Evolutionary conservation across 2,329 filamentous ascomycete genomes (phyloP).

Genomic region (Colletotrichum higginsianum): DNA sequence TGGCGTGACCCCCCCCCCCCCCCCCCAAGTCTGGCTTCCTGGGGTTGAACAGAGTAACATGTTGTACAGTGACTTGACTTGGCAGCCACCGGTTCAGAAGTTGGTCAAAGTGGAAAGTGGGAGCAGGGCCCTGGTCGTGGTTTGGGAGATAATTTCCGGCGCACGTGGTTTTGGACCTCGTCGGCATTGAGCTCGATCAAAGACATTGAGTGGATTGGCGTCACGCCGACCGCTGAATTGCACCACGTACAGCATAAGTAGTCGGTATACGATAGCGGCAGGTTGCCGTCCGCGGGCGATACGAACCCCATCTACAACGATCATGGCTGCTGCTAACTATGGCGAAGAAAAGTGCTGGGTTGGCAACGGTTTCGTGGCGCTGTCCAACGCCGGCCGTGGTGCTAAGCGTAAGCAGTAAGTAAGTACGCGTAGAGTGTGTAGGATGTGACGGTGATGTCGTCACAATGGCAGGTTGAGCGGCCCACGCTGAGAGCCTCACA

Average conservation of each 20-base stretch:
- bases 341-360: background rate
- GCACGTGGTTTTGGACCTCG: conserved; percentile 5
- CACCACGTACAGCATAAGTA: background rate
- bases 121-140: background rate
- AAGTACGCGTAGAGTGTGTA: too few species aligned
- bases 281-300: background rate
- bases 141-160: background rate
- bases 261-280: background rate
- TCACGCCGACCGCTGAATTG: background rate
- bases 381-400: conserved; percentile 1
- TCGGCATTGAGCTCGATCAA: background rate
- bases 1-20: background rate
- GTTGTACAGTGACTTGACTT: background rate
- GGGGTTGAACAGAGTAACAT: too few species aligned
- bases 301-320: background rate
- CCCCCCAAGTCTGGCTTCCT: background rate
- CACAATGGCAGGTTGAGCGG: conserved; percentile 11
- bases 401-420: background rate
- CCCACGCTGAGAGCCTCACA: background rate
- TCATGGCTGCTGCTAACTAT: background rate
- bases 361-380: background rate
- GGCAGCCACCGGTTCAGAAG: background rate
- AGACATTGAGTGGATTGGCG: background rate
- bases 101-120: background rate
- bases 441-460: conserved; percentile 28